A percentile compares a stretch with the other conserved stretches of the same genome.
Conservation (phyloP, 2,329 filamentous ascomycete species). For the Trichoderma lentiforme region DNA sequence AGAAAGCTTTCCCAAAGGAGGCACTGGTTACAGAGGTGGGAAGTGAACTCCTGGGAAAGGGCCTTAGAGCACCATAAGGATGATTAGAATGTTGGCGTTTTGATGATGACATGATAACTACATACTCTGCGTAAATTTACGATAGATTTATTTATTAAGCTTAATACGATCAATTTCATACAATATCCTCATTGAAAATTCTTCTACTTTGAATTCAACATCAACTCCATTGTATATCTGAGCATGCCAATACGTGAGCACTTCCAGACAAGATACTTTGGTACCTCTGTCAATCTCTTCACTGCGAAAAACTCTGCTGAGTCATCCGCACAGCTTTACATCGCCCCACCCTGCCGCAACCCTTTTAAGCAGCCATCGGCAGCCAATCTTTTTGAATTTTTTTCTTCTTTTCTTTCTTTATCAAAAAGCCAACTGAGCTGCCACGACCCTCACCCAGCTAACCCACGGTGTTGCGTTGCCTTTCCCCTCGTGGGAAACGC, state of each 20-base stretch:
- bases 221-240: not conserved
- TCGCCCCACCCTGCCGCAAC: not conserved
- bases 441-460: conserved; percentile 60
- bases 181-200: not conserved
- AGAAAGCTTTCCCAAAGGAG: conserved; percentile 54
- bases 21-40: conserved; percentile 56
- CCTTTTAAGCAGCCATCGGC: conserved; percentile 5
- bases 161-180: not conserved
- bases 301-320: conserved; percentile 6
- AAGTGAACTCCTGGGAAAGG: conserved; percentile 48
- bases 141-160: not conserved
- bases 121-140: not conserved
- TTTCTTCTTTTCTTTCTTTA: conserved; percentile 46
- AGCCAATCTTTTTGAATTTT: conserved; percentile 30
- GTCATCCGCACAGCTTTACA: conserved; percentile 17
- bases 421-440: conserved; percentile 63
- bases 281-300: not conserved
- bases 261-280: not conserved
- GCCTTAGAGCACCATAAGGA: conserved; percentile 38
- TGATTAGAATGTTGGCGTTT: not conserved
- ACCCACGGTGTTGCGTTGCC: conserved; percentile 62
- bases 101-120: not conserved
- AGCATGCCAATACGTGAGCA: not conserved
- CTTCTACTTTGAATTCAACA: not conserved
- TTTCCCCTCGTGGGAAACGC: conserved; percentile 48